These are phyloP conservation scores for Strobilomyces dryophilus DNA, from an alignment of 768 basidiomycete genomes.

Conservation along the genomic window DNA sequence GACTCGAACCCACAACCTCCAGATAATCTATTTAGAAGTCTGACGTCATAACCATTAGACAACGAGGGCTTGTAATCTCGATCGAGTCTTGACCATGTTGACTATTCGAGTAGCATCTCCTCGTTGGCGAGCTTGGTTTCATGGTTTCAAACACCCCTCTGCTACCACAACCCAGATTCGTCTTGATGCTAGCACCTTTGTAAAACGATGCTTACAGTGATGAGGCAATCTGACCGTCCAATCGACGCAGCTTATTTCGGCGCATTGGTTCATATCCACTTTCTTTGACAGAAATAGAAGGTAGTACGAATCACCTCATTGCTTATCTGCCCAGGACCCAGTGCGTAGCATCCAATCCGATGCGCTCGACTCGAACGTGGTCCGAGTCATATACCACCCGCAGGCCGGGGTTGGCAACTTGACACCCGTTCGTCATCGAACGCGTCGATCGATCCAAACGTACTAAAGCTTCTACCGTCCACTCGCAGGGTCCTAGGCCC, in stretches of 20 bases:
- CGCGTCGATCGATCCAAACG: not conserved
- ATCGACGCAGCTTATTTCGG: not conserved
- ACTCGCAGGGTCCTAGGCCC: not conserved
- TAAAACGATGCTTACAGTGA: not conserved
- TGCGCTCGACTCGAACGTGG: not conserved
- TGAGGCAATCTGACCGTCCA: not conserved
- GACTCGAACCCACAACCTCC: constrained; percentile 88
- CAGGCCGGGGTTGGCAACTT: not conserved
- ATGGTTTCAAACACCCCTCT: no score
- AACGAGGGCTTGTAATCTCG: constrained; percentile 54
- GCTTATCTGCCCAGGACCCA: constrained; percentile 9
- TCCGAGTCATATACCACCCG: not conserved
- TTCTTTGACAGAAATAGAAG: not conserved
- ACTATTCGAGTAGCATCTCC: not conserved
- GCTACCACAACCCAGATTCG: no score
- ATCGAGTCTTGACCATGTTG: not conserved
- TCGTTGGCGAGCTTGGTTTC: no score
- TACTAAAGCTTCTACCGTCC: not conserved
- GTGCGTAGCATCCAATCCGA: not conserved
- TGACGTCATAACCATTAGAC: constrained; percentile 92
- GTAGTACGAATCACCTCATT: not conserved
- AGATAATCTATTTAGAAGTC: constrained; percentile 82
- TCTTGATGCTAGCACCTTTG: not conserved
- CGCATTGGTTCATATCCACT: not conserved
- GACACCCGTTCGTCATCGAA: not conserved